Conservation (phyloP, 495 filamentous ascomycete genomes). For the Trichoderma parareesei region DNA sequence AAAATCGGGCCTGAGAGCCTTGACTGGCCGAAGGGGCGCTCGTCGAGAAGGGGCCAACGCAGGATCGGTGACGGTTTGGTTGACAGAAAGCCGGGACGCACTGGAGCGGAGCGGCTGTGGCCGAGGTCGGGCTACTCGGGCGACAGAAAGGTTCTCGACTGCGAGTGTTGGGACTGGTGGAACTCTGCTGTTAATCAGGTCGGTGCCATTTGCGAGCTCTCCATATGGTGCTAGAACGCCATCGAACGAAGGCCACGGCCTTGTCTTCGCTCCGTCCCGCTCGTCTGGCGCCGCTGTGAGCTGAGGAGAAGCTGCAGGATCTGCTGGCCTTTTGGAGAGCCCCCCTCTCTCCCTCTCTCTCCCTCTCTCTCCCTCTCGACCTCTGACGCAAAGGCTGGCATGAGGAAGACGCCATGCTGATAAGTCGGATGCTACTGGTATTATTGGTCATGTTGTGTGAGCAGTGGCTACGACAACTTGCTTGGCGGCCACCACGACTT, state of each 20-base stretch:
- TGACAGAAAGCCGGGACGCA: not conserved
- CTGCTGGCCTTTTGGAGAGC: not conserved
- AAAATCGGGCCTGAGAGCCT: not conserved
- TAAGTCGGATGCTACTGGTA: too few relatives aligned
- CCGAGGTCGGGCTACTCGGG: slow-evolving; percentile 1
- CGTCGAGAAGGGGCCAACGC: not conserved
- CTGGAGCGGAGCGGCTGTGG: not conserved
- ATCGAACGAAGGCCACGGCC: too few relatives aligned
- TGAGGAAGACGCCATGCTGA: too few relatives aligned
- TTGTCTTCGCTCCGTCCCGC: not conserved
- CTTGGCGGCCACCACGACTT: too few relatives aligned
- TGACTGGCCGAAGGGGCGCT: not conserved
- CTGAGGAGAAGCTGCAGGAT: not conserved
- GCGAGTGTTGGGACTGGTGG: not conserved
- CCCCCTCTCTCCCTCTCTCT: not conserved
- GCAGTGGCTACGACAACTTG: too few relatives aligned
- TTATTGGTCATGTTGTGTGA: too few relatives aligned
- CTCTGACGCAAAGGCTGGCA: too few relatives aligned
- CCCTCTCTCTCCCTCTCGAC: too few relatives aligned
- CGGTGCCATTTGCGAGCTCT: too few relatives aligned
- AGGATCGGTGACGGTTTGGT: slow-evolving; percentile 7
- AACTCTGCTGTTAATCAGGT: too few relatives aligned
- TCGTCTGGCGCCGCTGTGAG: not conserved
- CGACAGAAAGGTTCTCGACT: not conserved
- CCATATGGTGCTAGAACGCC: too few relatives aligned